Base-by-base conservation (phyloP, 2,329 filamentous ascomycete genomes). In the Hymenoscyphus salicellus region DNA sequence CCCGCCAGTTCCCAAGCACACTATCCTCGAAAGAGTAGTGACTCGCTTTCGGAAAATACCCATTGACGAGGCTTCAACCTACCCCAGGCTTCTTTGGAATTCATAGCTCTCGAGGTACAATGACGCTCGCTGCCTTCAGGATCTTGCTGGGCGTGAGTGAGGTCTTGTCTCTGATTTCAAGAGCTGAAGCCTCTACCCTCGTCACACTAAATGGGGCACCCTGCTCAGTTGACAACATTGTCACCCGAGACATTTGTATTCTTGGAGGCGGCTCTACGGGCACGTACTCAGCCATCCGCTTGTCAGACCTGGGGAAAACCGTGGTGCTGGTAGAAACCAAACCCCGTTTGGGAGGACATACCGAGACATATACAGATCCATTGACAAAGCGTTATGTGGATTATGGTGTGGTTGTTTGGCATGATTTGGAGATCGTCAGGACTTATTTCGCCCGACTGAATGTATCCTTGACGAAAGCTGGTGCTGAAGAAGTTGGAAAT, bases 371-470 rank as follows among this genome's bases (percentile, higher is more conserved):
- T 68, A 74, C 71, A 3, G 79, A 79, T 46, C 74, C 77, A 16
- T 59, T 58, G 0, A 78, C 76, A 5, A 73, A 74, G 17, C 63
- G 66, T 0, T 73, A 72, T 0, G 62, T 77, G 61, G 75, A 81
- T 63, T 76, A 74, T 64, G 78, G 78, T 8, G 78, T 79, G 2
- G 64, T 74, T 17, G 69, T 78, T 78, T n/a, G 71, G 76, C n/a
- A 78, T 55, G 32, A 81, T 63, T 75, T 77, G 52, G 72, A 76
- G 23, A 74, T 77, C 7, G 78, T 81, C 5, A 67, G 68, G 14
- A 73, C 76, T 30, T 84, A 81, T 73, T 82, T 84, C 69, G 72
- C 67, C 2, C 77, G 79, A 58, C 78, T 84, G 65, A 75, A 77
- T 46, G 72, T 84, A 7, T 73, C 75, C 1, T 66, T 79, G 57